Evolutionary conservation across 441 rosid species (phyloP), one percentile per base, ranked within the genome.

Genomic region (Corymbia citriodora): DNA sequence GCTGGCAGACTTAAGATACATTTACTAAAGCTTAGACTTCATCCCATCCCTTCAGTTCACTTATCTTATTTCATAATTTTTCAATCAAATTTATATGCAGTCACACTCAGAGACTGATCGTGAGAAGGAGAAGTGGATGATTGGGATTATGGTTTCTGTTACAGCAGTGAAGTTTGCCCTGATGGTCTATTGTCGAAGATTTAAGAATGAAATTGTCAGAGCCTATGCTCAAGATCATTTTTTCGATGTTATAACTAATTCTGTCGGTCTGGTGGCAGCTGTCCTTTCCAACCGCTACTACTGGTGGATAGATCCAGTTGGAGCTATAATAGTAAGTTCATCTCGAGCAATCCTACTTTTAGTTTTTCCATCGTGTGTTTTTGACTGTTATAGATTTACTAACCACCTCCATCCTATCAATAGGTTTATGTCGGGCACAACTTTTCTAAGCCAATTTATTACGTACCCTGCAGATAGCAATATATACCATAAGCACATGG

Each of bases 241-340:
- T 63, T 96, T 96, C 48, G 98, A 96, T 61, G 98, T 96, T 50
- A 89, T 96, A 23, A 96, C 97, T 21, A 96, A 96, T 91, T 95
- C 97, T 40, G 89, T 96, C 23, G 98, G 98, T 48, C 93, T 95
- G 18, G 96, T 87, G 88, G 74, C 96, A 10, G 97, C 96, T 2
- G 94, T 96, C 14, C 88, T 94, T 55, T 96, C 97, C 25, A 94
- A 94, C 89, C 93, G 88, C 88, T 95, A 91, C 93, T 92, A 90
- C 95, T 94, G 97, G 96, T 96, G 97, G 97, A 92, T 96, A 50
- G 97, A 96, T 92, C 98, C 98, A 8, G 29, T 92, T 3, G 98
- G 98, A 29, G 98, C 97, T 72, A 95, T 95, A 36, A 55, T 95
- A 2, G 97, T 95, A 88, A 93, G 97, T 91, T 83, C 49, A 89